phyloP scores from a whole-genome alignment of 768 basidiomycete species.

The Filobasidium floriforme region DNA sequence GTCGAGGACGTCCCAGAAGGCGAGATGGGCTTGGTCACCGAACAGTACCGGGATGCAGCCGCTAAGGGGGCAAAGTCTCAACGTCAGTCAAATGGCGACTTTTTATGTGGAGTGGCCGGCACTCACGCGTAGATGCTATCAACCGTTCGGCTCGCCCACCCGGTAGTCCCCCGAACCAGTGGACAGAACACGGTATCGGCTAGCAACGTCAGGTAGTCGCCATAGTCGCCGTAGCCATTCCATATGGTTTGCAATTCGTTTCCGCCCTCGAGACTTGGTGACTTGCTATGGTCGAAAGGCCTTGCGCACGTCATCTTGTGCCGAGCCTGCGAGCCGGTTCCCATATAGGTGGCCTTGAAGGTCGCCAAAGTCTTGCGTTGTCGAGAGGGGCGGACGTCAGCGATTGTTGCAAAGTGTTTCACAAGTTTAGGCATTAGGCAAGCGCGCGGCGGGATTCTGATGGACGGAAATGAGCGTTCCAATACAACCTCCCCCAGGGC shows the following conservation, averaged over 20 bases:
- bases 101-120: neutral
- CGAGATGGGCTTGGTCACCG: conserved; percentile 33
- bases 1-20: conserved; percentile 40
- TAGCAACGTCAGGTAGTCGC: conserved; percentile 16
- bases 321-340: conserved; percentile 21
- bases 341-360: conserved; percentile 21
- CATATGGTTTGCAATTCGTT: neutral
- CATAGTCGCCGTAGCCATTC: conserved; percentile 8
- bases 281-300: neutral
- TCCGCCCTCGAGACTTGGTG: neutral
- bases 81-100: neutral
- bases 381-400: conserved; percentile 5
- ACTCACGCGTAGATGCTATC: conserved; percentile 34
- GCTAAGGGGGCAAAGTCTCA: neutral
- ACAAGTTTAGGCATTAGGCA: neutral
- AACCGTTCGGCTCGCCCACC: conserved; percentile 35
- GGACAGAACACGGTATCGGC: conserved; percentile 23
- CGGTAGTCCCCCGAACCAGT: neutral
- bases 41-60: conserved; percentile 43
- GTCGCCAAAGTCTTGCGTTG: conserved; percentile 21
- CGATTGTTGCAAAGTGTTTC: neutral
- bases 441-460: neutral
- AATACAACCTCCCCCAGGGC: neutral
- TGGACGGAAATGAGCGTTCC: neutral
- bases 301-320: conserved; percentile 10